A percentile compares a stretch with the other conserved stretches of the same genome.
phyloP scores from a whole-genome alignment of 2,329 filamentous ascomycete genomes.

The Chlorencoelia australis region DNA sequence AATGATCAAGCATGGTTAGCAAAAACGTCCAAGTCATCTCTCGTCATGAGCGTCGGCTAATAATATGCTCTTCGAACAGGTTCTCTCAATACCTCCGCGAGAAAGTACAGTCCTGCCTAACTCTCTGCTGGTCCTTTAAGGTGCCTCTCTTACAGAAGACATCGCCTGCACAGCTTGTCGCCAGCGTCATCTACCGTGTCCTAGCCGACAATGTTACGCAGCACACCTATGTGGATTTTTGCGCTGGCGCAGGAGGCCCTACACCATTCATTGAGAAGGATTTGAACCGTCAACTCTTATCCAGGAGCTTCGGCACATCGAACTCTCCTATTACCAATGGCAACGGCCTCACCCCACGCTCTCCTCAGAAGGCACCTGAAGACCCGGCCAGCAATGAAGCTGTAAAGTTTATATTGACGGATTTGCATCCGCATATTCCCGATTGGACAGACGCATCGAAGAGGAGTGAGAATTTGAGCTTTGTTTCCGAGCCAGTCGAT shows the following conservation, averaged over 20 bases:
- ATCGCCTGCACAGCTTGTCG: slow-evolving; percentile 52
- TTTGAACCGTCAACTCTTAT: slow-evolving; percentile 39
- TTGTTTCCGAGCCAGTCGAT: slow-evolving; percentile 51
- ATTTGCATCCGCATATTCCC: slow-evolving; percentile 52
- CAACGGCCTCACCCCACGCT: slow-evolving; percentile 14
- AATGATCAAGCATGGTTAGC: slow-evolving; percentile 55
- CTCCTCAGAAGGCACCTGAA: slow-evolving; percentile 14
- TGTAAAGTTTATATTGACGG: slow-evolving; percentile 53
- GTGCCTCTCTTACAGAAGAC: slow-evolving; percentile 46
- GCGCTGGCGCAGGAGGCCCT: slow-evolving; percentile 63
- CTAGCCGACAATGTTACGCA: slow-evolving; percentile 37
- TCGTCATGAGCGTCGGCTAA: no score
- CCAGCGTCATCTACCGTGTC: slow-evolving; percentile 41
- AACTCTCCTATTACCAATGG: slow-evolving; percentile 18
- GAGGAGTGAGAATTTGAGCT: slow-evolving; percentile 46
- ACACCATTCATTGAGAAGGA: slow-evolving; percentile 53
- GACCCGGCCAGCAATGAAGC: slow-evolving; percentile 18
- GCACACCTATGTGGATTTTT: slow-evolving; percentile 65
- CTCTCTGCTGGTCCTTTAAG: slow-evolving; percentile 50
- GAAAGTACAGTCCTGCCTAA: slow-evolving; percentile 55
- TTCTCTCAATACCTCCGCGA: slow-evolving; percentile 55
- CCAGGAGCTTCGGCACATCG: slow-evolving; percentile 10
- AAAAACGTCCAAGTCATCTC: slow-evolving; percentile 1
- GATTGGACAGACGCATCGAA: slow-evolving; percentile 47
- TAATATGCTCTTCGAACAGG: slow-evolving; percentile 32